These are phyloP conservation scores for Lachancea cidri DNA, from an alignment of 805 yeast genomes.

Conservation along the genomic window DNA sequence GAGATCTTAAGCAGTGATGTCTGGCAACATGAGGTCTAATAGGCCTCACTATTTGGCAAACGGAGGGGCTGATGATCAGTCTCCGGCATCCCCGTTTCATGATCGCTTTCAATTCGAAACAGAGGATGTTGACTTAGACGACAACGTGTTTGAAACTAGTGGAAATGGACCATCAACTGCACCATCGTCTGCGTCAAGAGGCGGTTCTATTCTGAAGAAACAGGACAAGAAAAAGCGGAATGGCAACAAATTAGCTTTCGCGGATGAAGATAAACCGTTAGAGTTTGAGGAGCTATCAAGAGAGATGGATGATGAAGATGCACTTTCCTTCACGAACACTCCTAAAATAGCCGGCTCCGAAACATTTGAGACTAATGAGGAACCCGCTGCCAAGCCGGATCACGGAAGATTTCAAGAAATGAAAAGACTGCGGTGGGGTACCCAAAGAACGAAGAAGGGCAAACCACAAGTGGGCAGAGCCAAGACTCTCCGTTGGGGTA, in stretches of 20 bases:
- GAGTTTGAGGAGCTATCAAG: constrained; percentile 17
- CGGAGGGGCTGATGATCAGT: constrained; percentile 9
- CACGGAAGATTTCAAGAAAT: constrained; percentile 33
- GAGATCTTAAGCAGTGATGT: background rate
- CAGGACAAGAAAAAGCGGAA: constrained; percentile 10
- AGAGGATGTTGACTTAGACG: constrained; percentile 4
- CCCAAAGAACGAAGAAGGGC: constrained; percentile 72
- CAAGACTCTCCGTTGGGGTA: constrained; percentile 53
- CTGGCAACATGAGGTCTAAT: background rate
- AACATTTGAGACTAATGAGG: constrained; percentile 11
- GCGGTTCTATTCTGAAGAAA: constrained; percentile 15
- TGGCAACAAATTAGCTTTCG: constrained; percentile 13
- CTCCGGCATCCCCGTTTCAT: constrained; percentile 28
- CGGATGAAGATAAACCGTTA: constrained; percentile 12
- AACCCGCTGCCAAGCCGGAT: background rate
- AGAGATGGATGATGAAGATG: constrained; percentile 18
- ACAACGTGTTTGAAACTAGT: constrained; percentile 6
- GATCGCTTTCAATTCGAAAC: constrained; percentile 24
- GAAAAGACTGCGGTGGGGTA: constrained; percentile 87
- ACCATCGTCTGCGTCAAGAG: constrained; percentile 10
- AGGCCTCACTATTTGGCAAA: background rate
- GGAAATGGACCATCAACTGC: constrained; percentile 5
- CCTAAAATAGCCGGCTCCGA: constrained; percentile 19
- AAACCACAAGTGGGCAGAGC: constrained; percentile 55
- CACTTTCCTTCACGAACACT: constrained; percentile 26